phyloP scores from a whole-genome alignment of 139 green algal species.

The Deuterostichococcus epilithicus region DNA sequence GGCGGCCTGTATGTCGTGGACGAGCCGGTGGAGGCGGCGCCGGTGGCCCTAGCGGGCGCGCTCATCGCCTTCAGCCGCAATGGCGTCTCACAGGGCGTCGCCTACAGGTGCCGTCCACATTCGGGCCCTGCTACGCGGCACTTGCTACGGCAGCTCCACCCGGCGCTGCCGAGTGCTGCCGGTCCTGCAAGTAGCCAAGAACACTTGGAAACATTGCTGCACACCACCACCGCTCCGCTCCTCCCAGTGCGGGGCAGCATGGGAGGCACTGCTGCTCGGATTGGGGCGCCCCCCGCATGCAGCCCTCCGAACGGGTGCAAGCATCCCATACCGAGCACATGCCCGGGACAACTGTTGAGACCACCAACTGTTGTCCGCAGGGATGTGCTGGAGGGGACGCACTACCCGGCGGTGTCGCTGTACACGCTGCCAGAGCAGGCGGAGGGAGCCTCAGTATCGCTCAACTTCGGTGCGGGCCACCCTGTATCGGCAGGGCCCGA shows the following conservation, averaged over 20 bases:
- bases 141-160: too few species aligned
- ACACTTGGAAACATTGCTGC: too few species aligned
- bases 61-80: conserved; percentile 70
- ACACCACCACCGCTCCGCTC: too few species aligned
- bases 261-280: too few species aligned
- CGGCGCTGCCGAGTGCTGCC: too few species aligned
- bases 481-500: background rate
- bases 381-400: conserved; percentile 71
- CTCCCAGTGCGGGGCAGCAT: too few species aligned
- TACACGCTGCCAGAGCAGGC: conserved; percentile 64
- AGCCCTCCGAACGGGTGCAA: too few species aligned
- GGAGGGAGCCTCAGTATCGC: conserved; percentile 46
- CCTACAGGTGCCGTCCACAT: conserved; percentile 48
- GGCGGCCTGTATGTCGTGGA: conserved; percentile 46
- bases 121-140: too few species aligned
- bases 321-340: too few species aligned
- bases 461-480: conserved; percentile 71
- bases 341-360: too few species aligned
- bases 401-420: conserved; percentile 76
- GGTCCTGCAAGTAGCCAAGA: too few species aligned
- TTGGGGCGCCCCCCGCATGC: too few species aligned
- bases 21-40: conserved; percentile 19
- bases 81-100: conserved; percentile 60
- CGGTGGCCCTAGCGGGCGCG: conserved; percentile 41
- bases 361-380: conserved; percentile 16